Conservation (phyloP, 768 basidiomycete species). For the Kwoniella sp. region DNA sequence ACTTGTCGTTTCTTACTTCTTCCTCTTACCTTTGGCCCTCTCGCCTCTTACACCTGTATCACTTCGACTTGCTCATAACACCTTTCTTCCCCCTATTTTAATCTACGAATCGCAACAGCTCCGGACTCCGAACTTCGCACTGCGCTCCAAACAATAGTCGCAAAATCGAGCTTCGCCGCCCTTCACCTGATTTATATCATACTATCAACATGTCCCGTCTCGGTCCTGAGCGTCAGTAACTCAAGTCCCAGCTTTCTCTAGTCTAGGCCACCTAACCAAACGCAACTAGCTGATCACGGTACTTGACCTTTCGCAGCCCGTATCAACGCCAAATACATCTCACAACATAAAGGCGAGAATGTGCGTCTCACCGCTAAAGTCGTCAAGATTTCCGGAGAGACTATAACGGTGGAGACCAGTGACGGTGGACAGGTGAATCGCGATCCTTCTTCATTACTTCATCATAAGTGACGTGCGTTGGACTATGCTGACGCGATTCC, state of each 20-base stretch:
- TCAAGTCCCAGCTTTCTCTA: constrained; percentile 5
- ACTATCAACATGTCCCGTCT: constrained; percentile 34
- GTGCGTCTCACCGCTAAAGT: constrained; percentile 68
- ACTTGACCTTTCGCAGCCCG: constrained; percentile 56
- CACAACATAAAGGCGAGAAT: constrained; percentile 61
- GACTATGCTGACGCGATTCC: too few species aligned
- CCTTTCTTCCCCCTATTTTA: too few species aligned
- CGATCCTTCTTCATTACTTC: neutral
- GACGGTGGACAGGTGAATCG: constrained; percentile 65
- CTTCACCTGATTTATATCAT: too few species aligned
- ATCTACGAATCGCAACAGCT: too few species aligned
- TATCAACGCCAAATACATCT: constrained; percentile 67
- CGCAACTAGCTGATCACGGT: too few species aligned
- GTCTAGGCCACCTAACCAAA: neutral
- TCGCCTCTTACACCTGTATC: too few species aligned
- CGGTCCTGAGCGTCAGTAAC: constrained; percentile 45
- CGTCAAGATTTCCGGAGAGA: constrained; percentile 61
- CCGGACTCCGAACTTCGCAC: too few species aligned
- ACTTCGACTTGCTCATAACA: too few species aligned
- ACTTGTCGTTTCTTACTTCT: constrained; percentile 1
- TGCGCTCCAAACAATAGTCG: neutral
- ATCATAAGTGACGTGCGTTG: too few species aligned
- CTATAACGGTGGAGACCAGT: constrained; percentile 65
- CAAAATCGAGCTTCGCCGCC: too few species aligned
- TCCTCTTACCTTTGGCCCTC: neutral